Base-by-base conservation (phyloP, 257 asterid species). In the Leptodermis oblonga region DNA sequence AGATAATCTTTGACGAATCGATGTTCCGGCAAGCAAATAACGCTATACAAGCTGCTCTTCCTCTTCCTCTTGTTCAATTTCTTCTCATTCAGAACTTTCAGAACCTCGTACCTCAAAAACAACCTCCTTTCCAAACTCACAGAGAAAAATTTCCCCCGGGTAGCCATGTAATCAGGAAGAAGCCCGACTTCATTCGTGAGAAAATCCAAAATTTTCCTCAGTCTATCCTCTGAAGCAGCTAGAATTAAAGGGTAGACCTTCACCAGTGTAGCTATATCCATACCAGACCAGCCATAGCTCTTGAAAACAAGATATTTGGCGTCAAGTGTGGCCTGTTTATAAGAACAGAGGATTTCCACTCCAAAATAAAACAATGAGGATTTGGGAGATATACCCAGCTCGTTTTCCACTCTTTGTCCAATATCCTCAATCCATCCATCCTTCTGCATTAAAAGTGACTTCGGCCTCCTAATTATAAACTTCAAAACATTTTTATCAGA, bases 251-350 rank as follows among this genome's bases (percentile, higher is more conserved):
- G 80, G 37, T 11, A 22, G 1, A 0, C 7, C 36, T 22, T 30
- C 13, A 65, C 70, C 73, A 72, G 26, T 28, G 49, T 64, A 42
- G 5, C 34, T 51, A 72, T 72, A 39, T 77, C 63, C 5, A 52
- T 33, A 31, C 75, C 76, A 9, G 78, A 62, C 76, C 72, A 72
- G 5, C 78, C 81, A 53, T 62, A 73, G 45, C 81, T 75, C 74
- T 70, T 75, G 34, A 76, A 79, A 28, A 72, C 4, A 6, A 17
- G 65, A 49, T 55, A 67, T 66, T 75, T 72, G 55, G 13, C 55
- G 10, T 68, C 76, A 7, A 75, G 10, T 5, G 30, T 78, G 3
- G 71, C 5, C 62, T 64, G n/a, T 4, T 59, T 58, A 30, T 68
- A 41, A 0, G 70, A 25, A 2, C 66, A 23, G 18, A 69, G 5